Conservation (phyloP, 2,329 filamentous ascomycete genomes). For the Aspergillaceae sp. region DNA sequence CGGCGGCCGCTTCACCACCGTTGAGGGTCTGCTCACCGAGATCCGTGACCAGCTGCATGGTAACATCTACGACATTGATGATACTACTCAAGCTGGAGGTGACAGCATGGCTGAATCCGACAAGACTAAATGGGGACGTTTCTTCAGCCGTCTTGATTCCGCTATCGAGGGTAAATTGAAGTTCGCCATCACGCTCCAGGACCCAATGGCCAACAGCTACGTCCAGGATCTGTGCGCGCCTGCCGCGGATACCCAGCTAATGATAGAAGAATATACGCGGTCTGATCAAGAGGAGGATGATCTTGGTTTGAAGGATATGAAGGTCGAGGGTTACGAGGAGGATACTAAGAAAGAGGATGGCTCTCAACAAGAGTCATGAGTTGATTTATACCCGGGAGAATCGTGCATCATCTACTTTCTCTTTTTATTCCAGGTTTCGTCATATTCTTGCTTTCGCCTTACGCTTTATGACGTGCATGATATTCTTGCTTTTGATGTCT, state of each 20-base stretch:
- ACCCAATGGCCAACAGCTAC: constrained; percentile 87
- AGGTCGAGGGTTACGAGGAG: constrained; percentile 74
- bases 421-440: constrained; percentile 8
- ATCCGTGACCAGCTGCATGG: constrained; percentile 80
- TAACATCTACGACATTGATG: constrained; percentile 74
- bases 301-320: constrained; percentile 84
- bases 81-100: constrained; percentile 51
- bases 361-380: constrained; percentile 16
- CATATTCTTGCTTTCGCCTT: too few relatives aligned
- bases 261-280: constrained; percentile 70
- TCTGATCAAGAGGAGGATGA: constrained; percentile 92
- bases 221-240: constrained; percentile 77
- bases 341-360: constrained; percentile 28
- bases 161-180: constrained; percentile 73
- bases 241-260: constrained; percentile 76
- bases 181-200: constrained; percentile 75
- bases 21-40: constrained; percentile 87
- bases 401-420: constrained; percentile 6
- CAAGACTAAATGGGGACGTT: constrained; percentile 65
- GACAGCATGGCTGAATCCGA: constrained; percentile 65
- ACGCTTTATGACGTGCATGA: constrained; percentile 15
- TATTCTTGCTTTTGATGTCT: constrained; percentile 10
- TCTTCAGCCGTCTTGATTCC: constrained; percentile 67
- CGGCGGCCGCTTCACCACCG: constrained; percentile 91
- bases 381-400: constrained; percentile 15